phyloP scores from a whole-genome alignment of 495 filamentous ascomycete genomes.

The Tuber aestivum region DNA sequence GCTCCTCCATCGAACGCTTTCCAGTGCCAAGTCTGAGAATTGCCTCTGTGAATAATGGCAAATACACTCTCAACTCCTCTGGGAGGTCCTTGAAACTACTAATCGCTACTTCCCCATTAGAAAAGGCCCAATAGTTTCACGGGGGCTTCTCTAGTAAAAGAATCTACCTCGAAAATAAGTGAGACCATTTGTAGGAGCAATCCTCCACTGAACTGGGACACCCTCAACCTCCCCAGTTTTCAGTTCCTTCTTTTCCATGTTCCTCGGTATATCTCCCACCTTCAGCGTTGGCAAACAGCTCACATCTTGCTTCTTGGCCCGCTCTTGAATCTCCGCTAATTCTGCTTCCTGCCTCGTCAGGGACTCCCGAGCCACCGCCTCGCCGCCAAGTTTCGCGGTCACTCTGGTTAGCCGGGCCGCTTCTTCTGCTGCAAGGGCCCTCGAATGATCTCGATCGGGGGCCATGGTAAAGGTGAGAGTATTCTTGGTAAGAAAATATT shows the following conservation, averaged over 20 bases:
- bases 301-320: slow-evolving; percentile 72
- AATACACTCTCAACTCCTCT: slow-evolving; percentile 72
- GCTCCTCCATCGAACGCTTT: slow-evolving; percentile 80
- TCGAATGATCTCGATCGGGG: slow-evolving; percentile 65
- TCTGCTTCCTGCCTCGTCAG: slow-evolving; percentile 72
- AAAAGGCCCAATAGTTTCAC: not conserved
- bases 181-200: slow-evolving; percentile 86
- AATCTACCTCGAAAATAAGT: slow-evolving; percentile 78
- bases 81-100: slow-evolving; percentile 73
- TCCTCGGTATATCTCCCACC: slow-evolving; percentile 77
- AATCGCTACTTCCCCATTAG: slow-evolving; percentile 48
- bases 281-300: slow-evolving; percentile 81
- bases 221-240: slow-evolving; percentile 61
- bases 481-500: slow-evolving; percentile 80
- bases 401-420: slow-evolving; percentile 58
- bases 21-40: slow-evolving; percentile 89
- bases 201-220: slow-evolving; percentile 77
- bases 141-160: not conserved
- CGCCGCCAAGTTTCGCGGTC: slow-evolving; percentile 60
- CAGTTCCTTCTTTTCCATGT: slow-evolving; percentile 63
- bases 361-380: slow-evolving; percentile 60
- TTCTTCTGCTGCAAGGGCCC: slow-evolving; percentile 74
- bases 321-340: slow-evolving; percentile 72
- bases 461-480: slow-evolving; percentile 92
- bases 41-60: slow-evolving; percentile 86